Conservation (phyloP, 352 stramenopile genomes). For the Lagenidium giganteum region DNA sequence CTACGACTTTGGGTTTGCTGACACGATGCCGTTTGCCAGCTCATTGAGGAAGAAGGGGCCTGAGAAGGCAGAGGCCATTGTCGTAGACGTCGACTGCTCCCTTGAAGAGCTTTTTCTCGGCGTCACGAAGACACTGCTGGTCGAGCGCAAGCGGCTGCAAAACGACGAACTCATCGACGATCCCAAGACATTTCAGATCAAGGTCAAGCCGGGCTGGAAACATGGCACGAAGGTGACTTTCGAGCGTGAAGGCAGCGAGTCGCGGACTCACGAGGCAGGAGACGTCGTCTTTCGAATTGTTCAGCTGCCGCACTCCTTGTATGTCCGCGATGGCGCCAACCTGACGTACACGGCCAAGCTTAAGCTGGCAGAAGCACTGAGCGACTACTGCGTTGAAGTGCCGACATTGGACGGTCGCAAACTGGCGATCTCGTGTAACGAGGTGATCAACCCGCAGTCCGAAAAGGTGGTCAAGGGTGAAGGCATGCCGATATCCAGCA, state of each 20-base stretch:
- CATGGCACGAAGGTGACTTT: constrained; percentile 95
- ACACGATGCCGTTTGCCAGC: constrained; percentile 80
- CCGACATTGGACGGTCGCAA: constrained; percentile 94
- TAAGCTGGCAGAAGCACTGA: constrained; percentile 93
- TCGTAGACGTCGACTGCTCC: constrained; percentile 63
- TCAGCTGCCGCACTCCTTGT: constrained; percentile 80
- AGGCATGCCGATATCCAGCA: constrained; percentile 90
- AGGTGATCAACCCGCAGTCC: constrained; percentile 87
- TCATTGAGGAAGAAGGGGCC: constrained; percentile 66
- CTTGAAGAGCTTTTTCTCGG: constrained; percentile 91
- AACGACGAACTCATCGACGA: constrained; percentile 76
- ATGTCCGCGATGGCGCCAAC: constrained; percentile 89
- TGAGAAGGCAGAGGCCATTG: constrained; percentile 75
- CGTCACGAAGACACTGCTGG: constrained; percentile 80
- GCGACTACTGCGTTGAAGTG: constrained; percentile 92
- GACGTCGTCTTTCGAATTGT: constrained; percentile 93
- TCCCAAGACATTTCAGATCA: constrained; percentile 82
- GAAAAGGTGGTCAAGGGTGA: constrained; percentile 92
- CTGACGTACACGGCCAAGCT: constrained; percentile 92
- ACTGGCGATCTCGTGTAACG: constrained; percentile 91
- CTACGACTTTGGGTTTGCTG: constrained; percentile 86
- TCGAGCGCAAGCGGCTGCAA: constrained; percentile 79
- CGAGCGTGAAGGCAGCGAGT: constrained; percentile 88
- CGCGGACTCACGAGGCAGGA: constrained; percentile 89
- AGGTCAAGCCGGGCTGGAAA: constrained; percentile 93